phyloP scores from a whole-genome alignment of 495 filamentous ascomycete species.

The Talaromyces trachyspermus region DNA sequence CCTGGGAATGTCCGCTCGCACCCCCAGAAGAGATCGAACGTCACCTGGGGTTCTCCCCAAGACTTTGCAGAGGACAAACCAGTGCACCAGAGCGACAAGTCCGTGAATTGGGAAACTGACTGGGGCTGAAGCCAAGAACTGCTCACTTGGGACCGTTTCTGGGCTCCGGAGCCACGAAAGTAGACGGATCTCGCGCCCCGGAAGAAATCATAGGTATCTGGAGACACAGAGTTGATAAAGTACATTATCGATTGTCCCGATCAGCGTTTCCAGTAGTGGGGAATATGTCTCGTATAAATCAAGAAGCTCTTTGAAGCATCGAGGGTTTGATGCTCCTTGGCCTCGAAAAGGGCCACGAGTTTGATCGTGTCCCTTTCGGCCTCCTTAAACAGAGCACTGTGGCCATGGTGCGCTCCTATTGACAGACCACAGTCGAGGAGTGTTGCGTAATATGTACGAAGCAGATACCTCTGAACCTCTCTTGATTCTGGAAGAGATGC shows the following conservation, averaged over 20 bases:
- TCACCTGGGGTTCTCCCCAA: slow-evolving; percentile 18
- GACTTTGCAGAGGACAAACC: slow-evolving; percentile 19
- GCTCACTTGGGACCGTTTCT: slow-evolving; percentile 9
- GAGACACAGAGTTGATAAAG: slow-evolving; percentile 12
- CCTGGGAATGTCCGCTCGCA: slow-evolving; percentile 20
- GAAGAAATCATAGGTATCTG: slow-evolving; percentile 7
- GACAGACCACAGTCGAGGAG: slow-evolving; percentile 2
- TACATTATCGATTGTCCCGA: slow-evolving; percentile 11
- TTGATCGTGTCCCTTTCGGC: slow-evolving; percentile 11
- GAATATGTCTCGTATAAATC: slow-evolving; percentile 16
- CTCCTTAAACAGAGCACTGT: slow-evolving; percentile 13
- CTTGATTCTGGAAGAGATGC: background rate
- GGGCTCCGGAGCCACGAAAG: slow-evolving; percentile 17
- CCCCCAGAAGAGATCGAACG: slow-evolving; percentile 14
- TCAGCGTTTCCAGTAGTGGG: slow-evolving; percentile 11
- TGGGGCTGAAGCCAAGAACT: slow-evolving; percentile 19
- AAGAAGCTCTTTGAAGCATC: slow-evolving; percentile 15
- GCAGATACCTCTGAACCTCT: slow-evolving; percentile 7
- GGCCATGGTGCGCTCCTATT: background rate
- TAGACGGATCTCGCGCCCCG: slow-evolving; percentile 12
- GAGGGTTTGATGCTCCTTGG: slow-evolving; percentile 17
- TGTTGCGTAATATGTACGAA: slow-evolving; percentile 15
- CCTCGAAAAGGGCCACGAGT: slow-evolving; percentile 19
- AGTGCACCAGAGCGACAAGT: slow-evolving; percentile 20
- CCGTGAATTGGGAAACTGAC: slow-evolving; percentile 29